Evolutionary conservation across 2,329 filamentous ascomycete species (phyloP).

Genomic region (Fusarium piperis): DNA sequence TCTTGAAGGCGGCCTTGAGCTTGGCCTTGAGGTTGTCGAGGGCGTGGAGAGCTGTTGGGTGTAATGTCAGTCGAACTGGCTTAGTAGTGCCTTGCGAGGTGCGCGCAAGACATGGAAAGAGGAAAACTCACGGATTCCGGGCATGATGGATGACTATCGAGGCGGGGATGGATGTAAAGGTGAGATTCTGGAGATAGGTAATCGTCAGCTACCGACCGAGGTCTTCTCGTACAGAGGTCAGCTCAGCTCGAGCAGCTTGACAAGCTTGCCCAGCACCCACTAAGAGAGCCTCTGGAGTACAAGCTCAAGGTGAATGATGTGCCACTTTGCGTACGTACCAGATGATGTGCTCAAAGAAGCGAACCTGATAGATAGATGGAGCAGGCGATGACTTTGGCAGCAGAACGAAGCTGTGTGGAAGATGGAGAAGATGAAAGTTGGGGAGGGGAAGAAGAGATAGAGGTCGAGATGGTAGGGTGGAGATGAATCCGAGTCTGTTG

Average conservation of each 20-base stretch:
- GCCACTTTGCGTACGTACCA: constrained; percentile 12
- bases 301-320: background rate
- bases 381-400: background rate
- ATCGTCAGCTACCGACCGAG: constrained; percentile 20
- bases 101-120: background rate
- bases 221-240: background rate
- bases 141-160: constrained; percentile 53
- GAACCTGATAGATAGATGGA: background rate
- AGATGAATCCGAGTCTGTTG: constrained; percentile 23
- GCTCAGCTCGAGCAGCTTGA: background rate
- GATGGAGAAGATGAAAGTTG: background rate
- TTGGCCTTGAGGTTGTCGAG: constrained; percentile 66
- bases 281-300: background rate
- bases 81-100: background rate
- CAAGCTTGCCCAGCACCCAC: background rate
- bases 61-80: constrained; percentile 3
- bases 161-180: background rate
- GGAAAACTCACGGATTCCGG: constrained; percentile 60
- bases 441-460: background rate
- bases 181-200: constrained; percentile 2
- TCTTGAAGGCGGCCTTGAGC: constrained; percentile 64
- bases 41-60: constrained; percentile 58
- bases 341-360: background rate
- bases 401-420: background rate
- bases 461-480: constrained; percentile 15